phyloP scores from a whole-genome alignment of 345 rosid species.

The Eucalyptus brandiana region DNA sequence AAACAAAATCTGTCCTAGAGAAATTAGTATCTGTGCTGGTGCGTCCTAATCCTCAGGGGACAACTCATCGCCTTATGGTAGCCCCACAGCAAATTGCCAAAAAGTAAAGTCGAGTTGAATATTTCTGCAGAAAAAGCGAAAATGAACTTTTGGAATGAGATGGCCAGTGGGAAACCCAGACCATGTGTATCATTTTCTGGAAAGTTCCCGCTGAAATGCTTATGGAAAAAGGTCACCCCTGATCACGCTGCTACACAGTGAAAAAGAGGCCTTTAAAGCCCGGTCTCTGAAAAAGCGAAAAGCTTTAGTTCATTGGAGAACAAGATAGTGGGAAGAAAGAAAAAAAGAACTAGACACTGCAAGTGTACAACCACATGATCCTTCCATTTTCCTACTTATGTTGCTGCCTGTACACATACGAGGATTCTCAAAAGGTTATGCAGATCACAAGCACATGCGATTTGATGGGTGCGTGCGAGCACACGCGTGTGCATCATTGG shows the following conservation, averaged over 20 bases:
- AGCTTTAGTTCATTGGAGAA: neutral
- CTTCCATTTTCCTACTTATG: neutral
- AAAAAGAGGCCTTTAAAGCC: neutral
- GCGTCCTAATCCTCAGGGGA: neutral
- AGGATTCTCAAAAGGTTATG: neutral
- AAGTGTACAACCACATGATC: neutral
- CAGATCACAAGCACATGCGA: neutral
- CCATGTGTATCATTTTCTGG: neutral
- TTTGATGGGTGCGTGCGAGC: neutral
- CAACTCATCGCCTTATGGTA: neutral
- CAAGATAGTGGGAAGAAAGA: neutral
- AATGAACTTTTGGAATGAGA: neutral
- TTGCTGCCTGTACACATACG: neutral
- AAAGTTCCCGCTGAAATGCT: neutral
- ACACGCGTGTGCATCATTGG: neutral
- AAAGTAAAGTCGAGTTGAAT: neutral
- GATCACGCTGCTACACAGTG: neutral
- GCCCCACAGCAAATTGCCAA: neutral
- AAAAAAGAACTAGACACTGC: neutral
- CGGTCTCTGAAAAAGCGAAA: neutral
- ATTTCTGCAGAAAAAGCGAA: neutral
- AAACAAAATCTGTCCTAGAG: neutral
- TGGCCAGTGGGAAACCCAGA: neutral
- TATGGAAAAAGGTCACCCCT: neutral
- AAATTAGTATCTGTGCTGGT: neutral